Base-by-base conservation (phyloP, 345 rosid species). In the Ailanthus altissimus region DNA sequence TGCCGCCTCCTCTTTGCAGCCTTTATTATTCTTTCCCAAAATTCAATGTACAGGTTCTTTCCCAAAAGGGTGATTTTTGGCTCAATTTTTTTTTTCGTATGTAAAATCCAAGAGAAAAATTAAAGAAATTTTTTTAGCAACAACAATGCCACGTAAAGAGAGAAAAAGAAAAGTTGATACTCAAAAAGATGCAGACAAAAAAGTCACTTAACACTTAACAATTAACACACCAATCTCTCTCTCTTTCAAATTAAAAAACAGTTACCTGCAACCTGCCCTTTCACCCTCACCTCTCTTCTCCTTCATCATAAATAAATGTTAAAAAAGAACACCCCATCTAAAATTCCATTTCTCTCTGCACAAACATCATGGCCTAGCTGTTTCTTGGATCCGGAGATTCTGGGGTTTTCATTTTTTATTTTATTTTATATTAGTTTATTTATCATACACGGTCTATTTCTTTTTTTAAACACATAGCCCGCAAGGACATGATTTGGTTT, bases 311-410 rank as follows among this genome's bases (percentile, higher is more conserved):
- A 84, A 80, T 77, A 82, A 84, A 76, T 76, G 59, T 77, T 38
- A 47, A 64, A 72, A 47, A 79, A 70, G 61, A 51, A 23, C 32
- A 20, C 67, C 75, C 74, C 78, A 75, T 68, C 82, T 60, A 79
- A 88, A 81, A 79, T 84, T 84, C 91, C 86, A 81, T 78, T 81
- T 77, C 81, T 84, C 86, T 79, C 81, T 74, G 86, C 83, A 77
- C 81, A 79, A 78, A 78, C 92, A 79, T 82, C 85, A 82, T 90
- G 92, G 91, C 88, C 88, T 84, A 87, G 89, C 89, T 90, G 92
- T 87, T 86, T 87, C 94, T 90, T 86, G 92, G 94, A 90, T 90
- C 94, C 92, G 82, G 89, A 84, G 92, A 88, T 86, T 89, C 90
- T 84, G 91, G 85, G 88, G 69, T 74, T 79, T 81, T 84, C 83